Evolutionary conservation across 306 rosid species (phyloP).

Genomic region (Dalbergia cochinchinensis): DNA sequence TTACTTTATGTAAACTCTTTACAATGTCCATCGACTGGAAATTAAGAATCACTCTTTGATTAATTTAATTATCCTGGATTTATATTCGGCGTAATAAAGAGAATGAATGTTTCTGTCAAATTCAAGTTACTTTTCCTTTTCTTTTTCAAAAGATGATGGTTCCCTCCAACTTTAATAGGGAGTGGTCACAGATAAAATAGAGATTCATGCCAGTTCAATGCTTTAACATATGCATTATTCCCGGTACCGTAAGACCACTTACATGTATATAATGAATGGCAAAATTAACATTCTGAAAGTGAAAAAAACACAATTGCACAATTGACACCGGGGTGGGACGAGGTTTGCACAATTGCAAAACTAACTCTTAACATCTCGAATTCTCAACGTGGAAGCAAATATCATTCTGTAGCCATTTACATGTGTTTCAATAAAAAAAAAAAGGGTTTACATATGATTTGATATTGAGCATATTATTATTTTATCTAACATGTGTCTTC

Average conservation of each 20-base stretch:
- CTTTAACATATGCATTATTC: no score
- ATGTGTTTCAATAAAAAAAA: no score
- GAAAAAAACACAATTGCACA: no score
- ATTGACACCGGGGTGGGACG: no score
- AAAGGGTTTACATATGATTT: no score
- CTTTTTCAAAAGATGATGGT: slow-evolving; percentile 9
- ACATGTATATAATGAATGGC: not conserved
- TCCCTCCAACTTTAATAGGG: not conserved
- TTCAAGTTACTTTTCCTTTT: not conserved
- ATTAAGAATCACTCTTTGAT: not conserved
- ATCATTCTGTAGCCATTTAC: no score
- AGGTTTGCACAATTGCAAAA: no score
- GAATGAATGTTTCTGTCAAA: not conserved
- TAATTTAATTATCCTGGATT: not conserved
- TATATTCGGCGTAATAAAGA: not conserved
- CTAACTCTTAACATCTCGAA: no score
- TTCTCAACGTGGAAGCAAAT: no score
- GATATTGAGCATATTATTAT: no score
- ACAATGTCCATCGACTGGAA: not conserved
- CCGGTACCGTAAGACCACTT: not conserved
- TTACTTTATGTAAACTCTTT: not conserved
- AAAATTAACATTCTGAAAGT: no score
- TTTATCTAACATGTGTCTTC: no score
- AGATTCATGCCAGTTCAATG: not conserved
- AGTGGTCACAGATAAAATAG: not conserved